Percentiles rank a stretch among this genome's conserved stretches.
These are phyloP conservation scores for Hamigera avellanea DNA, from an alignment of 495 filamentous ascomycete species.

Conservation along the genomic window DNA sequence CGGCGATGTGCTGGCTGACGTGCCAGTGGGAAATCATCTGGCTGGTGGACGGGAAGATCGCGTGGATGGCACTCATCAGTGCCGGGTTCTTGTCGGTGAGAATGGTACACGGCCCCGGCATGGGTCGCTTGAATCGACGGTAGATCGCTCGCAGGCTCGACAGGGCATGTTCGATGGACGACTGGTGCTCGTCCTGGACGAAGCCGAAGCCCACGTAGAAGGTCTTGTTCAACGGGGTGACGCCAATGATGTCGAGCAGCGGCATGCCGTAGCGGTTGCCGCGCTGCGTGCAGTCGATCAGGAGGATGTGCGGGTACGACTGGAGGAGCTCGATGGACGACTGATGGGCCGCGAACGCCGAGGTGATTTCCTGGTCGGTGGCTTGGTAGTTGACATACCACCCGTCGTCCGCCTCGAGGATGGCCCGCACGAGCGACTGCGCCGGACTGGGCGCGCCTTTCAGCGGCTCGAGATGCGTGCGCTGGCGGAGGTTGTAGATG, in stretches of 20 bases:
- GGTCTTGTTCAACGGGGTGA: slow-evolving; percentile 1
- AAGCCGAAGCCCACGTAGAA: slow-evolving; percentile 8
- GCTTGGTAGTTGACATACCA: too few species aligned
- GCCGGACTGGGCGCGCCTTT: too few species aligned
- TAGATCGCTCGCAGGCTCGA: not conserved
- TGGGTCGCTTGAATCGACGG: not conserved
- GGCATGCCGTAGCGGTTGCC: slow-evolving; percentile 10
- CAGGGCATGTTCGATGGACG: not conserved
- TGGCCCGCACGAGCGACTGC: too few species aligned
- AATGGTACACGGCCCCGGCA: slow-evolving; percentile 2
- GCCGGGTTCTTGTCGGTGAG: slow-evolving; percentile 1
- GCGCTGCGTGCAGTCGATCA: slow-evolving; percentile 8
- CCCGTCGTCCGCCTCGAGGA: too few species aligned
- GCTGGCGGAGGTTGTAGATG: too few species aligned
- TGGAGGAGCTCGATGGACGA: too few species aligned
- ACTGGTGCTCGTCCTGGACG: slow-evolving; percentile 2
- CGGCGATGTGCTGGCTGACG: too few species aligned
- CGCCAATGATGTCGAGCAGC: slow-evolving; percentile 9
- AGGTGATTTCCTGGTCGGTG: too few species aligned
- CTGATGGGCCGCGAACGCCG: too few species aligned
- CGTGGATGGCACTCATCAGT: not conserved
- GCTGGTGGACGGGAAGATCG: not conserved
- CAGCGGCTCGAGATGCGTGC: too few species aligned
- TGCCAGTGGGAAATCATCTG: not conserved
- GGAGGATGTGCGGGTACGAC: too few species aligned